Base-by-base conservation (phyloP, 306 rosid species). In the Cicer arietinum region DNA sequence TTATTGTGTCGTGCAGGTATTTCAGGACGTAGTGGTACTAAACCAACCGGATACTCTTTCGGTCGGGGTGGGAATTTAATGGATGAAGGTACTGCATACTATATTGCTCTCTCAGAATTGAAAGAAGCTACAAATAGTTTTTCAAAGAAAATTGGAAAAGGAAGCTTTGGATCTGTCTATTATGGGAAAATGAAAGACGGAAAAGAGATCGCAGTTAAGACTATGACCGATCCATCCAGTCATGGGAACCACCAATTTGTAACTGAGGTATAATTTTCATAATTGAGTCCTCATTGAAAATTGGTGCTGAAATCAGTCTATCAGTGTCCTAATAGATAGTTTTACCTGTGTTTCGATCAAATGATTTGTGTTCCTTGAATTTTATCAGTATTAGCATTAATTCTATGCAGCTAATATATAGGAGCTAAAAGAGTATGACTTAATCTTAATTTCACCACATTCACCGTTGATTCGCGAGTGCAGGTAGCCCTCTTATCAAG, bases 141-240 rank as follows among this genome's bases (percentile, higher is more conserved):
- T 69, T 78, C 89, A 7, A 90, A 84, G 87, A 92, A 92, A 83
- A 87, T 92, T 57, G 98, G 99, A 64, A 85, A 80, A 80, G 99
- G 99, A 78, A 95, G 99, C 88, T 95, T 95, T 80, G 99, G 99
- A 66, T 89, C 90, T 54, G 99, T 95, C 75, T 92, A 85, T 78
- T 88, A 95, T 77, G 98, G 99, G 66, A 95, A 85, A 80, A 95
- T 92, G 99, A 85, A 47, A 80, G 98, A 94, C n/a, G 98, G 93
- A 67, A 95, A 95, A 82, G 99, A 95, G 84, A 87, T 95, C 6
- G 98, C 99, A n/a, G 98, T 94, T 64, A 94, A 94, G 85, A 87
- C 88, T 63, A 94, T 94, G 97, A 84, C 95, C 0, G 97, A 94
- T 77, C 86, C 89, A 37, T 92, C 89, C 13, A 83, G 84, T 81